Percentiles rank a stretch among this genome's conserved stretches.
Evolutionary conservation across 768 basidiomycete species (phyloP).

Genomic region (Hebeloma cylindrosporum): DNA sequence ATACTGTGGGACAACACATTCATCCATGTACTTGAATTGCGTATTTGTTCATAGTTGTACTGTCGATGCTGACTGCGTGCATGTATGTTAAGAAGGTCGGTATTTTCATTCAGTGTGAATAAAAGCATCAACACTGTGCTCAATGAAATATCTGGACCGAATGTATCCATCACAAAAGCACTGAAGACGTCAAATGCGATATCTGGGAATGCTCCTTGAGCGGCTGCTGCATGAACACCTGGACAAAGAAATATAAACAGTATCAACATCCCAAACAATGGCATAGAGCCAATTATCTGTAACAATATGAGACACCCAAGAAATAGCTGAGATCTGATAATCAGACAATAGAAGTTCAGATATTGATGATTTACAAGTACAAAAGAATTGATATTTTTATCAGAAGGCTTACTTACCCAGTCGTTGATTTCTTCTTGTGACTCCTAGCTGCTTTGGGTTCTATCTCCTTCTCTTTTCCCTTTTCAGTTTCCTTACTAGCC

Average conservation of each 20-base stretch:
- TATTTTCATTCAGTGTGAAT: conserved; percentile 19
- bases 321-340: no score
- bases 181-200: conserved; percentile 17
- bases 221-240: neutral
- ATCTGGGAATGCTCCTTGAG: conserved; percentile 12
- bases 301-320: neutral
- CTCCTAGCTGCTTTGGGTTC: no score
- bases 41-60: neutral
- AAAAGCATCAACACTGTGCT: conserved; percentile 16
- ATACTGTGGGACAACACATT: neutral
- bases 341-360: no score
- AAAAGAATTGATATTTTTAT: no score
- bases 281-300: neutral
- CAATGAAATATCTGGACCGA: conserved; percentile 15
- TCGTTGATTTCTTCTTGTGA: no score
- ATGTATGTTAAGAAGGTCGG: conserved; percentile 19
- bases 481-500: no score
- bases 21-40: neutral
- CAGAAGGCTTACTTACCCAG: no score
- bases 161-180: conserved; percentile 13
- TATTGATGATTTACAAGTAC: no score
- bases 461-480: no score
- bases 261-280: neutral
- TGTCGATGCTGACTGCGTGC: conserved; percentile 9
- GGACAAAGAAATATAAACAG: neutral